Evolutionary conservation across 768 basidiomycete species (phyloP).

Genomic region (Brasilioporus rufonigricans): DNA sequence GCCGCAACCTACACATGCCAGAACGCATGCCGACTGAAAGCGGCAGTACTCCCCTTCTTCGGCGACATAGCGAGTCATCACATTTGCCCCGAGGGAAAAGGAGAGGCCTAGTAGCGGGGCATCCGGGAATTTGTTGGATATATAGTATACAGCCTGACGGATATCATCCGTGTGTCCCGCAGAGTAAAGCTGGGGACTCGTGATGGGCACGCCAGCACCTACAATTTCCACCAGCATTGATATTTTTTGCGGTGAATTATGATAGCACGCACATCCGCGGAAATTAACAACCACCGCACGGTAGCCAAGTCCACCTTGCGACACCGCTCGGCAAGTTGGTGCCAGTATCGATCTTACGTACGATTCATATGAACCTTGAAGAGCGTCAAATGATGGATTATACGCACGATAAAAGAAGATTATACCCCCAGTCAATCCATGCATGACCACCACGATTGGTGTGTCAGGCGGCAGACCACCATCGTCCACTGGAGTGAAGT

Average conservation of each 20-base stretch:
- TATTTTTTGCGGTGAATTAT: slow-evolving; percentile 5
- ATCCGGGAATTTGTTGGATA: slow-evolving; percentile 66
- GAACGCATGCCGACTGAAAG: slow-evolving; percentile 60
- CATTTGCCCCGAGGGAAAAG: slow-evolving; percentile 92
- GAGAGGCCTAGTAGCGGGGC: slow-evolving; percentile 86
- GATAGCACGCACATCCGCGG: slow-evolving; percentile 70
- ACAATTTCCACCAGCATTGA: slow-evolving; percentile 16
- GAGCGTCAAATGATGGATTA: slow-evolving; percentile 3
- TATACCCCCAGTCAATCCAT: slow-evolving; percentile 33
- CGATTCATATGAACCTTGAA: slow-evolving; percentile 79
- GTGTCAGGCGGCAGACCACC: slow-evolving; percentile 21
- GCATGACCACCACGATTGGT: slow-evolving; percentile 33
- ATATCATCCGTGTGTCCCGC: slow-evolving; percentile 90
- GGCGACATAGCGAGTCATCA: slow-evolving; percentile 85
- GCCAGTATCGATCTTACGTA: slow-evolving; percentile 84
- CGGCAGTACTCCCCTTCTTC: slow-evolving; percentile 71
- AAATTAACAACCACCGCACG: slow-evolving; percentile 90
- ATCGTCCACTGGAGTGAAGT: slow-evolving; percentile 31
- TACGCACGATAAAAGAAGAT: neutral
- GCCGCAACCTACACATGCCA: slow-evolving; percentile 64
- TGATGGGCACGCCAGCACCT: slow-evolving; percentile 87
- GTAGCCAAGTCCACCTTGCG: slow-evolving; percentile 86
- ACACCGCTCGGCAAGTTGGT: slow-evolving; percentile 65
- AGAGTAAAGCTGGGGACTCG: slow-evolving; percentile 79
- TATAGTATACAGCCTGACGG: slow-evolving; percentile 74